Conservation (phyloP, 1,139 yeast genomes). For the Suhomyces terraborum region DNA sequence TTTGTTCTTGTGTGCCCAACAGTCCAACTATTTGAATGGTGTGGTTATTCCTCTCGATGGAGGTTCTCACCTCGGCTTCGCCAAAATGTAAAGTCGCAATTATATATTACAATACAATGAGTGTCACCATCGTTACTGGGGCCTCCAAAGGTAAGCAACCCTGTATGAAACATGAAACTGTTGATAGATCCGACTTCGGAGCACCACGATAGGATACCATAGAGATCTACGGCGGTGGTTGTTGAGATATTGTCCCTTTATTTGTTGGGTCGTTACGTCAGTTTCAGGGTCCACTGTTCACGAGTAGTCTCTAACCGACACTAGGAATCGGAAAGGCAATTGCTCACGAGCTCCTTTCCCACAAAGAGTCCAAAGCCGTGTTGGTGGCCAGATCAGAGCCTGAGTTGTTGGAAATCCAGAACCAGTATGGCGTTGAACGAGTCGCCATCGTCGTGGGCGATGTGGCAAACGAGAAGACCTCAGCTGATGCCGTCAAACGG, state of each 20-base stretch:
- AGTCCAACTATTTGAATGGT: slow-evolving; percentile 68
- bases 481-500: slow-evolving; percentile 43
- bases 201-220: too few species aligned
- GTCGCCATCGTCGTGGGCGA: slow-evolving; percentile 70
- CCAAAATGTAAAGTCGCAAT: slow-evolving; percentile 13
- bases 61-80: slow-evolving; percentile 44
- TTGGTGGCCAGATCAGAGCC: slow-evolving; percentile 71
- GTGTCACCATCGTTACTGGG: slow-evolving; percentile 63
- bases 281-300: background rate
- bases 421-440: slow-evolving; percentile 48
- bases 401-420: slow-evolving; percentile 45
- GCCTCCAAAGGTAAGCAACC: slow-evolving; percentile 54
- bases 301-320: slow-evolving; percentile 15
- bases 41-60: slow-evolving; percentile 77
- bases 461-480: slow-evolving; percentile 47
- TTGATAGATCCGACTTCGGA: too few species aligned
- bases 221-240: too few species aligned
- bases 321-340: slow-evolving; percentile 78
- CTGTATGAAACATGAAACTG: background rate
- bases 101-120: slow-evolving; percentile 10
- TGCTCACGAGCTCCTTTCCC: slow-evolving; percentile 52
- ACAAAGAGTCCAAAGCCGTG: slow-evolving; percentile 43
- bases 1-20: slow-evolving; percentile 59
- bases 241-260: background rate
- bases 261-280: background rate